Evolutionary conservation across 1,139 yeast genomes (phyloP), one percentile per base, ranked within the genome.

Genomic region (Lodderomyces orthopsilosis): DNA sequence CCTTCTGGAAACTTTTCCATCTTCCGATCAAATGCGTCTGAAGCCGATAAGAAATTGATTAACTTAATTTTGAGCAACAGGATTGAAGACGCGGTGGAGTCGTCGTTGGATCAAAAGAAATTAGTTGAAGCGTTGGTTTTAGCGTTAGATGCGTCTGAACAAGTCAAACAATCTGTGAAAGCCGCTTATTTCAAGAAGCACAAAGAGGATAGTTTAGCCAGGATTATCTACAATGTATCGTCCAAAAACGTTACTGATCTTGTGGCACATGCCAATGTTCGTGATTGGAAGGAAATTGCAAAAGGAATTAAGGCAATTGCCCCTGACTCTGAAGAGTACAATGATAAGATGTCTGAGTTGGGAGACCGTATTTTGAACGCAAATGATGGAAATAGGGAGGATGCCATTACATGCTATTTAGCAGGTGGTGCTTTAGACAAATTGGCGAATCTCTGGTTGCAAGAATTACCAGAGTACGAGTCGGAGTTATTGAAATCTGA

Each of bases 251-350:
- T 87, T 18, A 66, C 77, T 27, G 98, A 93, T 61, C 65, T 93
- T 50, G 94, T 89, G 30, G 75, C 77, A 28, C 83, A 91, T 58
- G 87, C 89, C 21, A 85, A 86, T 56, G 82, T 90, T 37, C 57
- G 74, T 6, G 82, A 87, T 53, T 94, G 98, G 98, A 84, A 80
- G 56, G 84, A 83, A 43, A 81, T 87, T 53, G 87, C 93, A n/a
- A 71, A 77, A 33, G 76, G 90, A 22, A 76, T 91, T 45, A 65
- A 81, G 43, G 76, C 87, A 5, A 84, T 79, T 56, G 65, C 81
- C 41, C 54, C 64, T 1, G 75, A 75, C 48, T 59, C 65, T 3
- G 66, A 67, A 15, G 66, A 67, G 21, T 85, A 79, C 61, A 77
- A 78, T 53, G 55, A 65, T 7, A 76, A 83, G 50, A 76, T 87